These are phyloP conservation scores for Paecilomyces sp. DNA, from an alignment of 2,329 filamentous ascomycete species.

Conservation along the genomic window DNA sequence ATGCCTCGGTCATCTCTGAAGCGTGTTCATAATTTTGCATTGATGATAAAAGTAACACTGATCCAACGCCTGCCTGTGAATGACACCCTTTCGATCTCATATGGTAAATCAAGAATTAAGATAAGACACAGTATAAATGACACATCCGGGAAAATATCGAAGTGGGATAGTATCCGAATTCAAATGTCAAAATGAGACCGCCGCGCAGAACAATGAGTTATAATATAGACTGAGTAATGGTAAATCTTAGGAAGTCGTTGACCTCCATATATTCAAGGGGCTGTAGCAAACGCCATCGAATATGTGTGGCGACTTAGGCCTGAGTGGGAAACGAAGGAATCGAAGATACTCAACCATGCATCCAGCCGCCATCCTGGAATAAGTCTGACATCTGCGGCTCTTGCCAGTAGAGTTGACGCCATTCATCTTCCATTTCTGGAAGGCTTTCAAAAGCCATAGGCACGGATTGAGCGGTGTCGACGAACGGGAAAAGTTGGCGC, in stretches of 20 bases:
- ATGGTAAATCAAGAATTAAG: neutral
- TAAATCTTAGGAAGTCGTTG: no score
- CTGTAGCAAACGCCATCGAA: neutral
- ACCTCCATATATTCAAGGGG: no score
- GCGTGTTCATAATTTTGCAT: no score
- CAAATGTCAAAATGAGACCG: neutral
- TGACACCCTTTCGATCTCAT: neutral
- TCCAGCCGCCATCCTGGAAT: conserved; percentile 33
- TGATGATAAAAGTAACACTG: no score
- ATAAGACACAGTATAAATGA: neutral
- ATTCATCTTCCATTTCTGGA: conserved; percentile 36
- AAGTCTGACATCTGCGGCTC: conserved; percentile 36
- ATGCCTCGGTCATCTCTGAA: no score
- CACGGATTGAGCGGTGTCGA: conserved; percentile 28
- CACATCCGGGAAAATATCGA: neutral
- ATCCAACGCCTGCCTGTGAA: no score
- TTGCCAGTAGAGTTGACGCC: conserved; percentile 39
- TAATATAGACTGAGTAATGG: neutral
- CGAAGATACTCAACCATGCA: conserved; percentile 16
- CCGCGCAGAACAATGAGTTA: neutral
- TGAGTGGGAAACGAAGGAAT: no score
- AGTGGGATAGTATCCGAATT: neutral
- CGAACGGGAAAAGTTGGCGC: conserved; percentile 35
- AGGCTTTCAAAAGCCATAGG: conserved; percentile 31
- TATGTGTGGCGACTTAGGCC: neutral